Evolutionary conservation across 2,329 filamentous ascomycete genomes (phyloP), one percentile per base, ranked within the genome.

Genomic region (Blastomyces gilchristii): DNA sequence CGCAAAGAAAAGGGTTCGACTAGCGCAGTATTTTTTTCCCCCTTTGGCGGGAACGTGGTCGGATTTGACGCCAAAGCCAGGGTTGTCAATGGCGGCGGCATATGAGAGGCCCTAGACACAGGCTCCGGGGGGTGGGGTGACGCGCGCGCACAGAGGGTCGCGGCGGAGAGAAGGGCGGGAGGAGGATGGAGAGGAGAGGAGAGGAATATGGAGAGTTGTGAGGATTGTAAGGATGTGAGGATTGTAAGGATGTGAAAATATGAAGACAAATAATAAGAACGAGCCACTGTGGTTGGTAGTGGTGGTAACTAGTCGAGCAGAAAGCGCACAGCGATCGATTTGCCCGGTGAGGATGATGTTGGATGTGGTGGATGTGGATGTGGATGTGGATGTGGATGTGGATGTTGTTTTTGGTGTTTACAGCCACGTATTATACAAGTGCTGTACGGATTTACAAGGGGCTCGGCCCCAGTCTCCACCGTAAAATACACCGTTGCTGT

Each of bases 61-160:
- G 57, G 57, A 31, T 59, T 59, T 14, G 41, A 59, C 57, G 41
- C 39, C 57, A 59, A 49, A 47, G 39, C 34, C 22, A 58, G 56
- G 56, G 28, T 47, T 18, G n/a, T 57, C 12, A 16, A 43, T 43
- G 39, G 14, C 39, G 11, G 18, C 18, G 54, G n/a, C n/a, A 37
- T 39, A 37, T 14, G 14, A 41, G 18, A 57, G 34, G 31, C 31
- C 14, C 18, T 2, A 22, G 53, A 41, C 31, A 57, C 37, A 28
- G 47, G 22, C 22, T 50, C 47, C 47, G 22, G 47, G 47, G 22
- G 25, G 47, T 50, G 47, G 9, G 34, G n/a, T 8, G 54, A 18
- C 28, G 54, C 31, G 37, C 18, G 34, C 34, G 28, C 9, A 39
- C n/a, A 37, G 18, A 50, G 47, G 22, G 22, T 22, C 14, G 22